Conservation (phyloP, 805 yeast species). For the Cyberlindnera maritima region DNA sequence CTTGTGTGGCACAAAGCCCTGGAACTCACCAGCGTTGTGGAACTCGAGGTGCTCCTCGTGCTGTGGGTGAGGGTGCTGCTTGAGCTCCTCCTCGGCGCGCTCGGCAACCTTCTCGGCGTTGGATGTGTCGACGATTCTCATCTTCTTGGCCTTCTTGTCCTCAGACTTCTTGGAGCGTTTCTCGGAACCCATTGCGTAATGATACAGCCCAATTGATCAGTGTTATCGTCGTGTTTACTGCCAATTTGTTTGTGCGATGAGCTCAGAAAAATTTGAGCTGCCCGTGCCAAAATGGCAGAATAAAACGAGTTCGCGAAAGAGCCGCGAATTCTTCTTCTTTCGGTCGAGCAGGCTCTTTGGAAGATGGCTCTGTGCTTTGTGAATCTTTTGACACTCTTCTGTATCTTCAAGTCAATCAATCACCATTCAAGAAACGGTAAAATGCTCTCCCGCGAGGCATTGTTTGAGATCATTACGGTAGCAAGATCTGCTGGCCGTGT, state of each 20-base stretch:
- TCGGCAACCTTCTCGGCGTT: slow-evolving; percentile 67
- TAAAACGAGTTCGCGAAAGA: slow-evolving; percentile 1
- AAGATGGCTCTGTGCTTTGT: no score
- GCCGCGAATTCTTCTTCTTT: background rate
- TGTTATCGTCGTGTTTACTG: background rate
- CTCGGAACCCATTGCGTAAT: slow-evolving; percentile 25
- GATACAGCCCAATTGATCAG: background rate
- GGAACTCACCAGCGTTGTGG: slow-evolving; percentile 68
- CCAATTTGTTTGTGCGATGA: background rate
- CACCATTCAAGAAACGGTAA: no score
- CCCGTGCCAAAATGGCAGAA: slow-evolving; percentile 4
- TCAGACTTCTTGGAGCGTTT: slow-evolving; percentile 14
- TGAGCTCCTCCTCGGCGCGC: slow-evolving; percentile 54
- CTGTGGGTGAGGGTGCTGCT: slow-evolving; percentile 44
- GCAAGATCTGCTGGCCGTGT: slow-evolving; percentile 18
- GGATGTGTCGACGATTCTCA: slow-evolving; percentile 46
- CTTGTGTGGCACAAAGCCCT: slow-evolving; percentile 50
- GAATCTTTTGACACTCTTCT: no score
- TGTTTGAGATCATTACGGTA: slow-evolving; percentile 20
- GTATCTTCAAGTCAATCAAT: no score
- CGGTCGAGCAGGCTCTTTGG: background rate
- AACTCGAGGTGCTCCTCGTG: slow-evolving; percentile 39
- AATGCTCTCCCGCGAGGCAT: slow-evolving; percentile 17
- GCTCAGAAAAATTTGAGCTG: slow-evolving; percentile 3
- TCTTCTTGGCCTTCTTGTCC: slow-evolving; percentile 45